Percentiles rank a stretch among this genome's conserved stretches.
These are phyloP conservation scores for Trifolium subterraneum DNA, from an alignment of 306 rosid species.

Conservation along the genomic window DNA sequence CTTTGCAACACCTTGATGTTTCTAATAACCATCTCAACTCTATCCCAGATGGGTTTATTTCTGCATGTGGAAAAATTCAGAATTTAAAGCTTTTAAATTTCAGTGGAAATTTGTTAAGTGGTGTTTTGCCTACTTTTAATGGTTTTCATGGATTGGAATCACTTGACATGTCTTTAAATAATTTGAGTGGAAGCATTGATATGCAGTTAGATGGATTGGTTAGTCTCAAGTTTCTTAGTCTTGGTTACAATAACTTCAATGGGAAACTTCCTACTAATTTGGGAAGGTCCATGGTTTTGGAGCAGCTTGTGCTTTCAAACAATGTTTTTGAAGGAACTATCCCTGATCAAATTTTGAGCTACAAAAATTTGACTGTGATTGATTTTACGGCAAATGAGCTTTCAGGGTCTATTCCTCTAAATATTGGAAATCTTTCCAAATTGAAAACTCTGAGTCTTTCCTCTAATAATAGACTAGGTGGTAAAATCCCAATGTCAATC, in stretches of 20 bases:
- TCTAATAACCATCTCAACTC: slow-evolving; percentile 47
- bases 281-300: slow-evolving; percentile 60
- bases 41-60: slow-evolving; percentile 59
- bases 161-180: slow-evolving; percentile 71
- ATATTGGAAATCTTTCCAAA: slow-evolving; percentile 60
- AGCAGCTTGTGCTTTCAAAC: slow-evolving; percentile 60
- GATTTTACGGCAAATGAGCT: slow-evolving; percentile 49
- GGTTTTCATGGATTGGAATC: slow-evolving; percentile 65
- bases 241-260: slow-evolving; percentile 29
- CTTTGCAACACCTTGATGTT: slow-evolving; percentile 66
- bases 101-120: slow-evolving; percentile 49
- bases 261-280: slow-evolving; percentile 60
- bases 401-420: slow-evolving; percentile 51
- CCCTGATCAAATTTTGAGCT: slow-evolving; percentile 51
- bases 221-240: slow-evolving; percentile 59
- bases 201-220: slow-evolving; percentile 56
- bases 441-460: slow-evolving; percentile 70
- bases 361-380: slow-evolving; percentile 53
- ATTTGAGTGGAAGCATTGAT: slow-evolving; percentile 17
- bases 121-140: slow-evolving; percentile 58
- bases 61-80: slow-evolving; percentile 59
- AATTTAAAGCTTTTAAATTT: slow-evolving; percentile 61
- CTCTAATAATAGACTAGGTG: slow-evolving; percentile 52
- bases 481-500: slow-evolving; percentile 58
- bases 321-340: slow-evolving; percentile 49